Evolutionary conservation across 345 rosid species (phyloP), one percentile per base, ranked within the genome.

Genomic region (Lumnitzera racemosa): DNA sequence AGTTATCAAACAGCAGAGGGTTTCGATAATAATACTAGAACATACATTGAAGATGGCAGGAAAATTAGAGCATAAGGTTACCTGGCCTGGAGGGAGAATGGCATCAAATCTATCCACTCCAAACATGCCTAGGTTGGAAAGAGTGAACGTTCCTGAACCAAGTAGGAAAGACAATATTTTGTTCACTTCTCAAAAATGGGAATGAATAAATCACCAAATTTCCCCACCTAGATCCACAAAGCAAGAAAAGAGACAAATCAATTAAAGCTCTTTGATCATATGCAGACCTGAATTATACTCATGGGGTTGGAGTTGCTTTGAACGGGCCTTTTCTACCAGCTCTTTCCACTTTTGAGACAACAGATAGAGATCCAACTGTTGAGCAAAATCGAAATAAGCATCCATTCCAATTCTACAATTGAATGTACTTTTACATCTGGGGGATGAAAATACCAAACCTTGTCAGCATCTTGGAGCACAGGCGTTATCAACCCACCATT

Each of bases 31-130:
- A 59, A 2, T 54, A 51, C 41, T 58, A 59, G 12, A 23, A 10
- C 53, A 15, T 48, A 17, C 24, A 50, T 12, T 52, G 41, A 12
- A 10, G 6, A 49, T 53, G 24, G 29, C 13, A 7, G 47, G 64
- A 16, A 11, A 46, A 51, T 27, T 8, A 17, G 12, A n/a, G 31
- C 36, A n/a, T n/a, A 12, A 47, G 56, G 74, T 70, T 71, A 89
- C 95, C 89, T 87, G 91, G 74, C 96, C 87, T 47, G 99, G 95
- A 16, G 99, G 97, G 62, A 87, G 97, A 71, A 94, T 94, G 70
- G 99, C 99, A 81, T 94, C 97, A 70, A 94, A 94, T 66, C 91
- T 84, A 74, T 89, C 97, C 60, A 87, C 97, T 61, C 97, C 96
- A 72, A 85, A 94, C 97, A 94, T 89, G 50, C 96, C 99, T 47